These are phyloP conservation scores for Wickerhamomyces silvicola DNA, from an alignment of 805 yeast genomes.

Conservation along the genomic window DNA sequence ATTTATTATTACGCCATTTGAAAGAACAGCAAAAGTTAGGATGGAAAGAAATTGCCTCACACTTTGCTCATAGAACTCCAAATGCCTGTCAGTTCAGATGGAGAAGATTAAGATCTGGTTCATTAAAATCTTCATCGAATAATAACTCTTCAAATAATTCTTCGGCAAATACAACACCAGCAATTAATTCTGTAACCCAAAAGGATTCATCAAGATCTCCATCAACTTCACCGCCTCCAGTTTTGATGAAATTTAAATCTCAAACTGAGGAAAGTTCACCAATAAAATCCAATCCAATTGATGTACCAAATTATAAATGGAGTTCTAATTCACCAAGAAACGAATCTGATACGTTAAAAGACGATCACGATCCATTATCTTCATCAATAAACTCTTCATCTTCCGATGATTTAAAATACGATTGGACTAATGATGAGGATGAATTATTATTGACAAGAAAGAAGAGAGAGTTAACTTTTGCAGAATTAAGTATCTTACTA, in stretches of 20 bases:
- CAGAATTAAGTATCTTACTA: constrained; percentile 65
- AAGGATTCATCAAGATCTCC: constrained; percentile 1
- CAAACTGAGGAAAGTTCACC: no score
- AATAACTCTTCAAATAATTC: constrained; percentile 9
- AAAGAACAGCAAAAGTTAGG: constrained; percentile 82
- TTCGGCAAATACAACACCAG: constrained; percentile 5
- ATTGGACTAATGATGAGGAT: constrained; percentile 64
- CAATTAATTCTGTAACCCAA: no score
- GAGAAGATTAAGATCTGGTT: constrained; percentile 57
- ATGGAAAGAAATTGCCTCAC: constrained; percentile 82
- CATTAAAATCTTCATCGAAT: constrained; percentile 22
- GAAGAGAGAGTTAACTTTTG: constrained; percentile 54
- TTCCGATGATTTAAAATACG: constrained; percentile 3
- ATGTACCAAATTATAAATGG: no score
- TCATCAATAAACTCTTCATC: background rate
- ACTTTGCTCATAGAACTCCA: constrained; percentile 75
- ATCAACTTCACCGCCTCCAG: constrained; percentile 1
- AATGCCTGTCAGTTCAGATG: constrained; percentile 88
- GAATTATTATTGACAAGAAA: constrained; percentile 50
- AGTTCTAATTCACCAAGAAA: no score
- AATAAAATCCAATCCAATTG: no score
- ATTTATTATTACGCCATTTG: constrained; percentile 59
- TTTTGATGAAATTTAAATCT: no score
- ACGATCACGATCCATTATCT: no score
- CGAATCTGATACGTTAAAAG: no score